phyloP scores from a whole-genome alignment of 1,139 yeast species.

The Magnusiomyces ingens region DNA sequence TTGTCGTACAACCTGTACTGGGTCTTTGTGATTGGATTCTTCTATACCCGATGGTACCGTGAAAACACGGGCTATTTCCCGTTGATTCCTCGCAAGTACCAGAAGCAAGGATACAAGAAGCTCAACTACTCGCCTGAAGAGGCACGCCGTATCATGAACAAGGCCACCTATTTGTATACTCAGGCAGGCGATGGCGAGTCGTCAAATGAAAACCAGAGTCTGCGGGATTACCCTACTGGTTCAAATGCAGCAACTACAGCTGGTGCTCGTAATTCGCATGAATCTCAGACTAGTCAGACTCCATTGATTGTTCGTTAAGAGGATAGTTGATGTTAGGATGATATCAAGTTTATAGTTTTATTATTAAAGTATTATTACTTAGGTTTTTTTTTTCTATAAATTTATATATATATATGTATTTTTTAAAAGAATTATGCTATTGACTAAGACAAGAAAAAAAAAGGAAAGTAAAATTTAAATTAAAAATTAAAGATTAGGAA shows the following conservation, averaged over 20 bases:
- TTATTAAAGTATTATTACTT: no score
- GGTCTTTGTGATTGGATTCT: constrained; percentile 46
- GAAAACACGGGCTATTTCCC: constrained; percentile 12
- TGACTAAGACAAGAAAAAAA: no score
- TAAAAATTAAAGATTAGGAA: constrained; percentile 1
- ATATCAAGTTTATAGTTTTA: no score
- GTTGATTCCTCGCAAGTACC: constrained; percentile 7
- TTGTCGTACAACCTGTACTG: constrained; percentile 80
- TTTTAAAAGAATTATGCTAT: not conserved
- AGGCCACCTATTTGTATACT: constrained; percentile 11
- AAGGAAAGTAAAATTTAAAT: no score
- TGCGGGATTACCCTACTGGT: not conserved
- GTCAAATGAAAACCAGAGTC: not conserved
- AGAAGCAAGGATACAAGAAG: constrained; percentile 4
- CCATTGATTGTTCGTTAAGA: not conserved
- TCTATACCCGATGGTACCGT: constrained; percentile 3
- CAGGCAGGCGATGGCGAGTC: not conserved
- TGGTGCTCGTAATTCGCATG: not conserved
- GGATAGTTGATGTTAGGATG: no score
- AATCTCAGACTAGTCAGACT: constrained; percentile 1
- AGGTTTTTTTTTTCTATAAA: no score
- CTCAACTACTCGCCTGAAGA: constrained; percentile 9
- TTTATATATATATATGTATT: no score
- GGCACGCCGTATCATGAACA: constrained; percentile 7
- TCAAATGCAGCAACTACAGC: not conserved